These are phyloP conservation scores for Atractiella rhizophila DNA, from an alignment of 768 basidiomycete genomes.

Conservation along the genomic window DNA sequence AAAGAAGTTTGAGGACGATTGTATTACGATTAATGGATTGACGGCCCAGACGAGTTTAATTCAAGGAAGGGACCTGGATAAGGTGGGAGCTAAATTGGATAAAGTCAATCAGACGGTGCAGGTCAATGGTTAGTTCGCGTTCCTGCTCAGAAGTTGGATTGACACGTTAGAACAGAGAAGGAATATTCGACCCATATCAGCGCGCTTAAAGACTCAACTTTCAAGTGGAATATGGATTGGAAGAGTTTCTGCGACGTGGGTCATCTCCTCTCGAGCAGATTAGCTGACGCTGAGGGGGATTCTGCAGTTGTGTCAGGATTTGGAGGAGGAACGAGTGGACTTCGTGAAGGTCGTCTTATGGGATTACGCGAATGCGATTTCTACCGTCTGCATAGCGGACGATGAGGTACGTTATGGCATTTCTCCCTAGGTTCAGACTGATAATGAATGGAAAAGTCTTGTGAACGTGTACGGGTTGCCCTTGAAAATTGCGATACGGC, in stretches of 20 bases:
- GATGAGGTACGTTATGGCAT: constrained; percentile 42
- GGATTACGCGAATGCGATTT: constrained; percentile 89
- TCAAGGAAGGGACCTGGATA: constrained; percentile 82
- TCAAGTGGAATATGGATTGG: constrained; percentile 82
- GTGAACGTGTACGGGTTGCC: constrained; percentile 60
- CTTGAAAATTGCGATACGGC: constrained; percentile 73
- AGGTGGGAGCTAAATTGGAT: constrained; percentile 61
- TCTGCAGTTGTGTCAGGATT: constrained; percentile 48
- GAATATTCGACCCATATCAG: constrained; percentile 74
- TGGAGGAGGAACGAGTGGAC: constrained; percentile 82
- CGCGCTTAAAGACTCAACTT: constrained; percentile 46
- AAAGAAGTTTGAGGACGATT: constrained; percentile 81
- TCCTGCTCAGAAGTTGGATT: no score
- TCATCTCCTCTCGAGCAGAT: background rate
- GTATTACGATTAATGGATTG: constrained; percentile 73
- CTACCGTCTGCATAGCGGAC: constrained; percentile 77
- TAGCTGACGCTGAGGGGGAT: background rate
- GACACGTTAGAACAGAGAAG: no score
- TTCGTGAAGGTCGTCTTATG: constrained; percentile 89
- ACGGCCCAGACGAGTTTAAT: constrained; percentile 72
- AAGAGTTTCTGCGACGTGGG: constrained; percentile 61
- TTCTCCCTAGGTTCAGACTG: background rate
- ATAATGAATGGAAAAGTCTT: constrained; percentile 34
- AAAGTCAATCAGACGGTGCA: constrained; percentile 69
- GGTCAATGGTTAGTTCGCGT: constrained; percentile 67